phyloP scores from a whole-genome alignment of 225 moss, liverwort and hornwort genomes.

The Neckera pumila region DNA sequence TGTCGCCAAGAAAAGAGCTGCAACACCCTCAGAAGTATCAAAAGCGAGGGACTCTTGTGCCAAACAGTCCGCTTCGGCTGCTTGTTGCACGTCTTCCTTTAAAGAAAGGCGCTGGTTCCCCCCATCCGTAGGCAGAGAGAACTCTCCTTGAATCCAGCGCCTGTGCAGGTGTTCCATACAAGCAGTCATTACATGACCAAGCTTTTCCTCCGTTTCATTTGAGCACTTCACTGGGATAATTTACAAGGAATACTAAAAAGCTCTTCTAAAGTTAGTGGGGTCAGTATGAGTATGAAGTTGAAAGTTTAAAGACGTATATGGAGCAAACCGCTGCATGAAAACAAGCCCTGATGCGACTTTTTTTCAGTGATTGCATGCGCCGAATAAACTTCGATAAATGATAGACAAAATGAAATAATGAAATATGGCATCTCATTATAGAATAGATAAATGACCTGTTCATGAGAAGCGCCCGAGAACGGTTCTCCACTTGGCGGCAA shows the following conservation, averaged over 20 bases:
- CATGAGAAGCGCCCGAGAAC: conserved; percentile 78
- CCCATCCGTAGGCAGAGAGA: conserved; percentile 27
- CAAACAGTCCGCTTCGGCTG: conserved; percentile 1
- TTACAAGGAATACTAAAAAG: neutral
- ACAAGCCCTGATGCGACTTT: neutral
- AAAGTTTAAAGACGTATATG: neutral
- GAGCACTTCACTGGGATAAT: neutral
- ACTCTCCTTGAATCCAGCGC: conserved; percentile 94
- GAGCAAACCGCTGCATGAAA: neutral
- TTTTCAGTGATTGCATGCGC: neutral
- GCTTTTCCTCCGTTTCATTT: neutral
- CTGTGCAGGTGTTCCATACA: conserved; percentile 21
- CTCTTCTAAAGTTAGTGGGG: neutral
- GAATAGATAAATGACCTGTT: conserved; percentile 33
- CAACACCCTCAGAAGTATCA: conserved; percentile 60
- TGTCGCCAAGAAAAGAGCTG: conserved; percentile 48
- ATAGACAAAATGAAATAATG: neutral
- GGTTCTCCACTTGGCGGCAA: conserved; percentile 45
- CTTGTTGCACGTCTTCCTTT: neutral
- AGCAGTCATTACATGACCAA: neutral
- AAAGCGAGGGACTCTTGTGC: conserved; percentile 26
- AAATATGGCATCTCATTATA: neutral
- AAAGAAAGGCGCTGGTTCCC: neutral
- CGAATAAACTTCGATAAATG: neutral
- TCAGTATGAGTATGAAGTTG: neutral